Percentiles rank a stretch among this genome's conserved stretches.
phyloP scores from a whole-genome alignment of 768 basidiomycete genomes.

The Scleroderma citrinum region DNA sequence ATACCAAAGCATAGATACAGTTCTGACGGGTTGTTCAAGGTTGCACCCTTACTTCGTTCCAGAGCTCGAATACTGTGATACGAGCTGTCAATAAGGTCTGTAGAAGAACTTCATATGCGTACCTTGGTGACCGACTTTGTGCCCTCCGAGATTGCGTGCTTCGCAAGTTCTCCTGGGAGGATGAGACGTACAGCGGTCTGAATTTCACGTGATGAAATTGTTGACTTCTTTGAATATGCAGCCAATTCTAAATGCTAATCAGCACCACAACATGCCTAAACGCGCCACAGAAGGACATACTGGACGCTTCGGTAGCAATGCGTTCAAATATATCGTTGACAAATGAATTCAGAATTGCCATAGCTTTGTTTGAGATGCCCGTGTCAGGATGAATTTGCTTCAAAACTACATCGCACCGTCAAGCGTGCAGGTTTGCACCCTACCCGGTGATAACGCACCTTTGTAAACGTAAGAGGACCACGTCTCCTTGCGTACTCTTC shows the following conservation, averaged over 20 bases:
- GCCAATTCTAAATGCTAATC: slow-evolving; percentile 67
- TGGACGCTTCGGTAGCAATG: slow-evolving; percentile 88
- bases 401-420: slow-evolving; percentile 48
- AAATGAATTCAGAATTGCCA: slow-evolving; percentile 95
- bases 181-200: slow-evolving; percentile 96
- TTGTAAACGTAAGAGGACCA: slow-evolving; percentile 93
- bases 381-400: slow-evolving; percentile 99
- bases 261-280: background rate
- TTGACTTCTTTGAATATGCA: slow-evolving; percentile 96
- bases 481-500: slow-evolving; percentile 84
- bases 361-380: slow-evolving; percentile 99
- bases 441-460: slow-evolving; percentile 35
- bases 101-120: too few relatives aligned
- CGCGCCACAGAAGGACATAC: slow-evolving; percentile 37
- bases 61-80: slow-evolving; percentile 67
- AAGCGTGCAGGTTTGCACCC: background rate
- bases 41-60: slow-evolving; percentile 49
- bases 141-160: slow-evolving; percentile 71
- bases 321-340: slow-evolving; percentile 95
- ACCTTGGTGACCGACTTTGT: slow-evolving; percentile 90
- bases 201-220: slow-evolving; percentile 97
- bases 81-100: slow-evolving; percentile 31
- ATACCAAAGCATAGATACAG: slow-evolving; percentile 20
- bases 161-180: slow-evolving; percentile 92
- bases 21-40: slow-evolving; percentile 6